Percentiles rank a stretch among this genome's conserved stretches.
phyloP scores from a whole-genome alignment of 768 basidiomycete genomes.

The Pulveroboletus sp. region DNA sequence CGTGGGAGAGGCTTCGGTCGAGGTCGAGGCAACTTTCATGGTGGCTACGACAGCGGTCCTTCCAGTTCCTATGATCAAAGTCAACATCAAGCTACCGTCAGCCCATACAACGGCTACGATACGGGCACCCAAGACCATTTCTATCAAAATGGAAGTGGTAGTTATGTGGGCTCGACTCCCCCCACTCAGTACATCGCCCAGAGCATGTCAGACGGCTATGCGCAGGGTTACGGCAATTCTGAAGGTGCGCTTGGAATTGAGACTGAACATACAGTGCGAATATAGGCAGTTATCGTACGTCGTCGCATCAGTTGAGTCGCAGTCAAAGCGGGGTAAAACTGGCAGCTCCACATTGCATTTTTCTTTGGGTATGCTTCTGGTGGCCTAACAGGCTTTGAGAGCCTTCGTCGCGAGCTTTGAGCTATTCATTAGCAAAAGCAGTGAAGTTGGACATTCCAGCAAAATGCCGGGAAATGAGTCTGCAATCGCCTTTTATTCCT shows the following conservation, averaged over 20 bases:
- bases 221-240: constrained; percentile 60
- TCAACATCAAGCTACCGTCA: constrained; percentile 56
- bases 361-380: constrained; percentile 20
- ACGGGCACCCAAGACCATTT: constrained; percentile 50
- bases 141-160: constrained; percentile 68
- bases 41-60: constrained; percentile 51
- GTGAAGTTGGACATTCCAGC: constrained; percentile 33
- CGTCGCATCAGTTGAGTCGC: constrained; percentile 37
- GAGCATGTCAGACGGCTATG: constrained; percentile 41
- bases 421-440: constrained; percentile 46
- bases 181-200: constrained; percentile 50
- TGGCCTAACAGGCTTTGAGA: constrained; percentile 29
- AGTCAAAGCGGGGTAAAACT: constrained; percentile 49
- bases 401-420: constrained; percentile 41
- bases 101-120: constrained; percentile 69
- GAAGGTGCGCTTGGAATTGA: constrained; percentile 86
- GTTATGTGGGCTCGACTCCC: constrained; percentile 46
- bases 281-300: constrained; percentile 35
- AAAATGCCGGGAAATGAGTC: constrained; percentile 29
- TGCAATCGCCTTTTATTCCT: constrained; percentile 16
- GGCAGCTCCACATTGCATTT: constrained; percentile 29
- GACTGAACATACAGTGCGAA: constrained; percentile 46
- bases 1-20: constrained; percentile 48
- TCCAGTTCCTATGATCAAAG: constrained; percentile 62
- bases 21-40: constrained; percentile 52